Conservation (phyloP, 176 grass and related monocot genomes). For the Rhipidocladum racemiflorum region DNA sequence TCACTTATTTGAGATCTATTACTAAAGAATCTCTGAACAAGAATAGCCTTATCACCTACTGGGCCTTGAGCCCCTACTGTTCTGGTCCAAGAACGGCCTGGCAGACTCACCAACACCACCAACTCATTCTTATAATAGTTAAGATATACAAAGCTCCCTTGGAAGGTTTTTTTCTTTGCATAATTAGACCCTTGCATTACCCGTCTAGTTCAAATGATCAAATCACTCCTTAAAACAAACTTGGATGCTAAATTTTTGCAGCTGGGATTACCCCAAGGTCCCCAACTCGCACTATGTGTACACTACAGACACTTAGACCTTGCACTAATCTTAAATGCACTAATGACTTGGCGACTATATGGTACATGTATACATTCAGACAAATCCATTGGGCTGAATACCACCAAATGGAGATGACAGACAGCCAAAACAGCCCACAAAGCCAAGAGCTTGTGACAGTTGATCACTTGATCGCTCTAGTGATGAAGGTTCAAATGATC, state of each 20-base stretch:
- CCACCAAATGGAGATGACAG: background rate
- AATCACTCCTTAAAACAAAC: background rate
- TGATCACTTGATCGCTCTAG: too few relatives aligned
- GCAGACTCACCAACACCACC: too few relatives aligned
- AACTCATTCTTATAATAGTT: too few relatives aligned
- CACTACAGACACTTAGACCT: background rate
- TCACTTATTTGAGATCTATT: too few relatives aligned
- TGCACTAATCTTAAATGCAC: background rate
- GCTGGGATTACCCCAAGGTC: background rate
- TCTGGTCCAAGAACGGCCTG: too few relatives aligned
- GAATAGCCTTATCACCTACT: too few relatives aligned
- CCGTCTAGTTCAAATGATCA: constrained; percentile 1
- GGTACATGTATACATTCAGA: background rate
- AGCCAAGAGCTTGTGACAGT: background rate
- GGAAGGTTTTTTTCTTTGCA: background rate
- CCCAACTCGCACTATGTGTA: background rate
- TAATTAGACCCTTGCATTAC: background rate
- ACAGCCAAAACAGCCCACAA: background rate
- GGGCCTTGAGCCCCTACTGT: too few relatives aligned
- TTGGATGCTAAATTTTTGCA: background rate
- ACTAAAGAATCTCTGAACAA: too few relatives aligned
- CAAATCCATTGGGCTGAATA: background rate
- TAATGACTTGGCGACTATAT: background rate
- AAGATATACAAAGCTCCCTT: background rate
- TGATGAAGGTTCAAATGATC: too few relatives aligned